Percentiles rank a stretch among this genome's conserved stretches.
Evolutionary conservation across 345 rosid genomes (phyloP).

Genomic region (Pelargonium nanum): DNA sequence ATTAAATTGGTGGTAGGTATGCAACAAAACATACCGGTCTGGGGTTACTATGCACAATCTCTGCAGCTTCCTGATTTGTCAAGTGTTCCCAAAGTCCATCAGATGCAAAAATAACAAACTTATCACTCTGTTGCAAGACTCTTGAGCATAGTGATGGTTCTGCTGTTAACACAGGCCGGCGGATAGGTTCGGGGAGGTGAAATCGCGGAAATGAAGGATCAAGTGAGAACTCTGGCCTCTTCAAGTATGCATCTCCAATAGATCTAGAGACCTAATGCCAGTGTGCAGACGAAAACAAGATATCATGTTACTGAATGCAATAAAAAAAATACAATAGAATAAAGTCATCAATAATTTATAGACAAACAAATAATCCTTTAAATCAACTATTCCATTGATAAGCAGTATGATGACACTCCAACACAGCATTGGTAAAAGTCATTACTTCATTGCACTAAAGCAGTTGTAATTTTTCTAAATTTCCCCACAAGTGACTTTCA

Average conservation of each 20-base stretch:
- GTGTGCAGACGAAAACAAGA: conserved; percentile 3
- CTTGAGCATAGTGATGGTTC: conserved; percentile 60
- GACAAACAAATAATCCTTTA: neutral
- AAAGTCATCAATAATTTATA: neutral
- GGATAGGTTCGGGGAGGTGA: conserved; percentile 62
- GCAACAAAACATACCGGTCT: conserved; percentile 43
- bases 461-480: neutral
- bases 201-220: conserved; percentile 77
- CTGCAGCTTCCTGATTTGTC: conserved; percentile 76
- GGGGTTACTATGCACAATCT: conserved; percentile 55
- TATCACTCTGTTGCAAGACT: conserved; percentile 54
- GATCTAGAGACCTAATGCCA: conserved; percentile 71
- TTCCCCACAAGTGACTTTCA: too few relatives aligned
- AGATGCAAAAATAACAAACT: conserved; percentile 83
- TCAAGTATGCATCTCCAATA: conserved; percentile 94
- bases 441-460: too few relatives aligned
- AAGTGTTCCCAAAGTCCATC: conserved; percentile 94
- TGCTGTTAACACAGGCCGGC: conserved; percentile 73
- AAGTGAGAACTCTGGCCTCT: conserved; percentile 75
- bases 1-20: neutral
- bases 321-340: neutral
- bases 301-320: conserved; percentile 1
- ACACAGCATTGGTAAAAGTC: neutral
- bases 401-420: neutral
- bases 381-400: neutral